phyloP scores from a whole-genome alignment of 2,329 filamentous ascomycete genomes.

The Penicillium sp. region DNA sequence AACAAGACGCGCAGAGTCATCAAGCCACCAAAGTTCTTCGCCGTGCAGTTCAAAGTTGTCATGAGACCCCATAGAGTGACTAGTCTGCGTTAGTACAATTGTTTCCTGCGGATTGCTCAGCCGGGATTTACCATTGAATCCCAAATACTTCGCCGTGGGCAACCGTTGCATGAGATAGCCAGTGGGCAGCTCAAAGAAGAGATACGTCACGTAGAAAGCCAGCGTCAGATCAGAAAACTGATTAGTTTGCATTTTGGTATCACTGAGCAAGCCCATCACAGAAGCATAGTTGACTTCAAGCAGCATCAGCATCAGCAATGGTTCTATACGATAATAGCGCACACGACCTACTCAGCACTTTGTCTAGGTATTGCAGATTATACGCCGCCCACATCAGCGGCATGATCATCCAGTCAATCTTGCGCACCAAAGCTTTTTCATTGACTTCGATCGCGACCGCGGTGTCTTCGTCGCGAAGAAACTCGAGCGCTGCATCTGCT shows the following conservation, averaged over 20 bases:
- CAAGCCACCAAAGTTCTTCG: conserved; percentile 51
- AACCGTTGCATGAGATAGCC: conserved; percentile 56
- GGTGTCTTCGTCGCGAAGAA: conserved; percentile 29
- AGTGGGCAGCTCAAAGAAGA: conserved; percentile 59
- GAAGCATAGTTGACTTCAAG: conserved; percentile 50
- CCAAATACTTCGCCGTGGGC: conserved; percentile 55
- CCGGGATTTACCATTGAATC: conserved; percentile 35
- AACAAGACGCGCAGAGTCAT: conserved; percentile 52
- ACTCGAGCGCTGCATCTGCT: conserved; percentile 39
- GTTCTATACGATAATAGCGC: background rate
- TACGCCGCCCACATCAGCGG: conserved; percentile 55
- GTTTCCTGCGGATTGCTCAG: background rate
- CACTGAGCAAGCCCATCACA: conserved; percentile 59
- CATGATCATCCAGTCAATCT: conserved; percentile 47
- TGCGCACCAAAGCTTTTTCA: conserved; percentile 34
- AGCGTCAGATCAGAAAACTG: conserved; percentile 61
- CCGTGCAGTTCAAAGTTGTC: conserved; percentile 50
- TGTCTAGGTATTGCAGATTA: conserved; percentile 62
- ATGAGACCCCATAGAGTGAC: conserved; percentile 48
- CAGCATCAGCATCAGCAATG: background rate
- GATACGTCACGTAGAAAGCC: conserved; percentile 59
- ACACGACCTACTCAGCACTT: conserved; percentile 46
- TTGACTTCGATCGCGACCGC: conserved; percentile 28
- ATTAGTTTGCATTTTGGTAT: conserved; percentile 55
- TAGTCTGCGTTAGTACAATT: conserved; percentile 29